Conservation (phyloP, 1,284 basidiomycete species). For the Boletus semigastroideus region DNA sequence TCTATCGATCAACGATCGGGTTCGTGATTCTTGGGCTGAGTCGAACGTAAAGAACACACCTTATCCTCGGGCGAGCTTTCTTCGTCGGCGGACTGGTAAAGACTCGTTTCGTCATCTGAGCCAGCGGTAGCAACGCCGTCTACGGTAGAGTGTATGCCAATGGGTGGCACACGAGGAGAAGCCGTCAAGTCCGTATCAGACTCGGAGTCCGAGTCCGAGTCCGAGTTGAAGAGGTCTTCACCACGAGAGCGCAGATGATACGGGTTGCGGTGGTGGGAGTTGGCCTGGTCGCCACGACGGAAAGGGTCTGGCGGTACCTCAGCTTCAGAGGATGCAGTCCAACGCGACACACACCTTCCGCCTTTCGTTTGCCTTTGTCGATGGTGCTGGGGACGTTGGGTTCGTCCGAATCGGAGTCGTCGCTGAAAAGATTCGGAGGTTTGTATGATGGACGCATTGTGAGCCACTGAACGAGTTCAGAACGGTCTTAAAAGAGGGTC, state of each 20-base stretch:
- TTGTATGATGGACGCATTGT: neutral
- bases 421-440: conserved; percentile 19
- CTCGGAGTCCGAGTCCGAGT: conserved; percentile 7
- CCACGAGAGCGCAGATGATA: neutral
- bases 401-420: neutral
- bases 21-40: neutral
- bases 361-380: conserved; percentile 27
- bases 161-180: neutral
- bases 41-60: conserved; percentile 13
- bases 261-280: neutral
- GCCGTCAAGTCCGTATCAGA: conserved; percentile 1
- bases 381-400: neutral
- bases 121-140: neutral
- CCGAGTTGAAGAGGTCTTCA: conserved; percentile 5
- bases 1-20: conserved; percentile 12
- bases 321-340: neutral
- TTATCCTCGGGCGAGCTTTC: conserved; percentile 5
- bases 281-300: neutral
- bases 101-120: conserved; percentile 12
- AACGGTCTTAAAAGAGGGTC: conserved; percentile 1
- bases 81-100: conserved; percentile 22
- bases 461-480: neutral
- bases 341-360: conserved; percentile 10
- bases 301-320: conserved; percentile 13
- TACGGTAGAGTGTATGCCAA: neutral